Percentiles rank a stretch among this genome's conserved stretches.
These are phyloP conservation scores for Verticillium dahliae DNA, from an alignment of 2,329 filamentous ascomycete genomes.

Conservation along the genomic window DNA sequence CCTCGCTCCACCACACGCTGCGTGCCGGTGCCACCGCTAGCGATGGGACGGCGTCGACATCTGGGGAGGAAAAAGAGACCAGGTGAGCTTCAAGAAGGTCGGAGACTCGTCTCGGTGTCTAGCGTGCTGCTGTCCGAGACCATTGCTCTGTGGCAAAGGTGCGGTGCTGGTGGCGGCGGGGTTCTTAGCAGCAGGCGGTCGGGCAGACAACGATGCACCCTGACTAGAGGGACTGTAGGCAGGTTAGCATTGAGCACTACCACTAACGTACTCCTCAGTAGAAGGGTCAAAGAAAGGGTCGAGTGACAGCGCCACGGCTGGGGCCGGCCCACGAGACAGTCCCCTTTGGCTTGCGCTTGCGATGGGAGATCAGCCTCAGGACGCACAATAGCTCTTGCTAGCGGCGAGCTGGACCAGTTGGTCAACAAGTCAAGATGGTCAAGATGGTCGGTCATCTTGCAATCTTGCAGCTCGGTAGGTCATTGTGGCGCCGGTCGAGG, in stretches of 20 bases:
- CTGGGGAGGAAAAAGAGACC: background rate
- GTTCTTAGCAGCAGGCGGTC: background rate
- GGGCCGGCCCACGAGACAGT: background rate
- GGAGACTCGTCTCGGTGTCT: background rate
- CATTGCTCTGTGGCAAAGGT: too few relatives aligned
- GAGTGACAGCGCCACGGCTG: conserved; percentile 1
- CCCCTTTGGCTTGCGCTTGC: background rate
- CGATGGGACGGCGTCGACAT: background rate
- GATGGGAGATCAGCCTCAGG: background rate
- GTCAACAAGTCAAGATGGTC: too few relatives aligned
- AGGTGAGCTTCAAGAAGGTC: background rate
- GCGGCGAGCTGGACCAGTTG: background rate
- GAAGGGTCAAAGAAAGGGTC: background rate
- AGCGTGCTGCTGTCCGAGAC: background rate
- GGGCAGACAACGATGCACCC: background rate
- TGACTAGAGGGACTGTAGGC: too few relatives aligned
- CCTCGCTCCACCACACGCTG: background rate
- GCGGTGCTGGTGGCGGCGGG: too few relatives aligned
- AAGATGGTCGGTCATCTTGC: too few relatives aligned
- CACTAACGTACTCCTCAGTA: too few relatives aligned
- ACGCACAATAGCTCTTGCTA: background rate
- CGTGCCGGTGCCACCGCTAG: background rate
- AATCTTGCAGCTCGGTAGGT: too few relatives aligned
- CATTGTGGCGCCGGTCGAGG: background rate
- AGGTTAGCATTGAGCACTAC: too few relatives aligned